Base-by-base conservation (phyloP, 768 basidiomycete genomes). In the Rhizopogon rudus region DNA sequence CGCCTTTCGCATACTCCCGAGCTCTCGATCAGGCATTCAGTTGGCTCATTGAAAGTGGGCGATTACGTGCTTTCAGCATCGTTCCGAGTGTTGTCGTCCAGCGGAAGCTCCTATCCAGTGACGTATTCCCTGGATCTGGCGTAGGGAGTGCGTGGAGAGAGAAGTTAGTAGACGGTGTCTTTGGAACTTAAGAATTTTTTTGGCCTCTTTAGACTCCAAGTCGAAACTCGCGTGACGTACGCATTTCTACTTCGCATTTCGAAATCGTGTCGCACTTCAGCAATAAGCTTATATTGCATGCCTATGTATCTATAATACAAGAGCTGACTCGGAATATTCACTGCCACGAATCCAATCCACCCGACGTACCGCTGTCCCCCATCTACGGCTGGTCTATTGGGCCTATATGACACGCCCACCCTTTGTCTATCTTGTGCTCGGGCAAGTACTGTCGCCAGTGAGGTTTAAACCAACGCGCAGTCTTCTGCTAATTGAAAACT, bases 401-500 rank as follows among this genome's bases (percentile, higher is more conserved):
- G 4, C 25, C 25, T 25, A 25, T 25, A 25, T 25, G 4, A 25
- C 25, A 3, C 25, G 25, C 25, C 4, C 25, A 25, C 3, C 25
- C 4, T 25, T 25, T 25, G 4, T 25, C 25, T 85, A 84, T 87
- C 87, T 91, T 92, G 88, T 90, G 88, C 88, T 90, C 86, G 88
- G 88, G 88, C 86, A 87, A 83, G 87, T 85, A 88, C 86, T 87
- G 85, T 88, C 86, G 85, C 84, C 85, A 87, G 88, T 91, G 89
- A 91, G 87, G 89, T 92, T 79, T 83, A 77, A 87, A 91, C 89
- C 86, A 89, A 92, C 87, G 84, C 86, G 2, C 22, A 25, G 3
- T 5, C 25, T 25, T 25, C 88, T 88, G 87, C 86, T 90, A 83
- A 84, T 90, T 89, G 87, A 87, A 89, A 88, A 89, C 86, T 88